These are phyloP conservation scores for Rhynchospora tenuis DNA, from an alignment of 176 grass and related monocot species.

Conservation along the genomic window DNA sequence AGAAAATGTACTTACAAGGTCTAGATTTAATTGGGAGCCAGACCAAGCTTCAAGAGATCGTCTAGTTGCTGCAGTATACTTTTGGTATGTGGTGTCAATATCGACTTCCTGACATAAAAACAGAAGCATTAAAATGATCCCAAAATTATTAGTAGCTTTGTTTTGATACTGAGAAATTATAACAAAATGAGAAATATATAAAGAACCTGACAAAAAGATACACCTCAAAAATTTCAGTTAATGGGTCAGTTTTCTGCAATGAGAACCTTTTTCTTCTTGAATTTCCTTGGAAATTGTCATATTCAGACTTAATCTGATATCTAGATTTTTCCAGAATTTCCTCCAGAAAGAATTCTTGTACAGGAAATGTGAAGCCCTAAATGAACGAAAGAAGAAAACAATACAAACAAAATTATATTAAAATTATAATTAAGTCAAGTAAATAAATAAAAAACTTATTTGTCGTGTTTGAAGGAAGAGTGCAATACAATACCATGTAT, in stretches of 20 bases:
- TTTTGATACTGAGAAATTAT: background rate
- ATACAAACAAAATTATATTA: background rate
- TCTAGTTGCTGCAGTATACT: constrained; percentile 58
- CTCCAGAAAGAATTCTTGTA: constrained; percentile 76
- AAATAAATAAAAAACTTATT: background rate
- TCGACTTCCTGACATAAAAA: constrained; percentile 44
- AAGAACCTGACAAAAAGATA: constrained; percentile 18
- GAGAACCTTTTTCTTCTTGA: constrained; percentile 59
- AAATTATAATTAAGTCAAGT: constrained; percentile 5
- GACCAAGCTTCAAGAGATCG: constrained; percentile 94
- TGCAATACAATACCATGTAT: background rate
- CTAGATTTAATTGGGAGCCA: constrained; percentile 57
- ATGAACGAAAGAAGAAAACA: constrained; percentile 26
- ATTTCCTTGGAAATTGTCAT: constrained; percentile 64
- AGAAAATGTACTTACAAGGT: constrained; percentile 57
- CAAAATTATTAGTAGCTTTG: background rate
- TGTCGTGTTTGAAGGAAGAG: background rate
- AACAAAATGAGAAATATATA: background rate
- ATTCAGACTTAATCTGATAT: constrained; percentile 75
- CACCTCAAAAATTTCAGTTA: constrained; percentile 86
- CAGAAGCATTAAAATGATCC: background rate
- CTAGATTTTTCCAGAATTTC: constrained; percentile 69
- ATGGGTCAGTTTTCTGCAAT: constrained; percentile 60
- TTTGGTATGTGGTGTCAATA: constrained; percentile 63
- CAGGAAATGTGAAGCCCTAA: constrained; percentile 91